Evolutionary conservation across 208 protist genomes (phyloP).

Genomic region (Spongospora subterranea): DNA sequence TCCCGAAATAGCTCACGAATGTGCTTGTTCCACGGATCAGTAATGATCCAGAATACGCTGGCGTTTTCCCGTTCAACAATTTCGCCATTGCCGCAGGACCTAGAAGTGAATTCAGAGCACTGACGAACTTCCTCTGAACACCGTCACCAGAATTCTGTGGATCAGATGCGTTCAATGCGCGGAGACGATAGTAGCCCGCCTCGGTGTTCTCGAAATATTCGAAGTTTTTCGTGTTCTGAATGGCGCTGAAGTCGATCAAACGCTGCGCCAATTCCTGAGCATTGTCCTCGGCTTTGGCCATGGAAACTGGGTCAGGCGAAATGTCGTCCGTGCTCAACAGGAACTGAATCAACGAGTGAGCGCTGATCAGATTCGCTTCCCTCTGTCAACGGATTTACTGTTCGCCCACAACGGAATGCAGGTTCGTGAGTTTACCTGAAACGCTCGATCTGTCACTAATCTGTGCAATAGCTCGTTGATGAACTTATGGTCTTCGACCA

Average conservation of each 20-base stretch:
- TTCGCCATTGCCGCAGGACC: not conserved
- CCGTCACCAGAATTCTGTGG: constrained; percentile 19
- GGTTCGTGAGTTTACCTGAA: not conserved
- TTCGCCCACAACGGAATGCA: not conserved
- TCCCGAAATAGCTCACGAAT: constrained; percentile 12
- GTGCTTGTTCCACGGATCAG: not conserved
- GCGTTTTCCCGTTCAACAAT: constrained; percentile 3
- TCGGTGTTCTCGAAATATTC: constrained; percentile 34
- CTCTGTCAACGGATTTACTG: not conserved
- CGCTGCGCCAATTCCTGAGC: constrained; percentile 5
- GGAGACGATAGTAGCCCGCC: not conserved
- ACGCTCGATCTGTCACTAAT: not conserved
- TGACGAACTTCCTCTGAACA: not conserved
- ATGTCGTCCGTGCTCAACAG: constrained; percentile 5
- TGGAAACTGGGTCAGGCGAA: not conserved
- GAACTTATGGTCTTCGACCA: not conserved
- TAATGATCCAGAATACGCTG: not conserved
- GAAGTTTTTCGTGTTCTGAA: constrained; percentile 25
- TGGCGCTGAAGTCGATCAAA: not conserved
- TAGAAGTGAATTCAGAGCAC: not conserved
- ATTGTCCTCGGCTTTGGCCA: not conserved
- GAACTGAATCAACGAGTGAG: not conserved
- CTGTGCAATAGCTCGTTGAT: not conserved
- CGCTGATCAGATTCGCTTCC: not conserved
- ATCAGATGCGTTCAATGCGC: not conserved